A percentile compares a stretch with the other conserved stretches of the same genome.
Evolutionary conservation across 2,329 filamentous ascomycete genomes (phyloP).

Genomic region (Pseudogymnoascus sp.): DNA sequence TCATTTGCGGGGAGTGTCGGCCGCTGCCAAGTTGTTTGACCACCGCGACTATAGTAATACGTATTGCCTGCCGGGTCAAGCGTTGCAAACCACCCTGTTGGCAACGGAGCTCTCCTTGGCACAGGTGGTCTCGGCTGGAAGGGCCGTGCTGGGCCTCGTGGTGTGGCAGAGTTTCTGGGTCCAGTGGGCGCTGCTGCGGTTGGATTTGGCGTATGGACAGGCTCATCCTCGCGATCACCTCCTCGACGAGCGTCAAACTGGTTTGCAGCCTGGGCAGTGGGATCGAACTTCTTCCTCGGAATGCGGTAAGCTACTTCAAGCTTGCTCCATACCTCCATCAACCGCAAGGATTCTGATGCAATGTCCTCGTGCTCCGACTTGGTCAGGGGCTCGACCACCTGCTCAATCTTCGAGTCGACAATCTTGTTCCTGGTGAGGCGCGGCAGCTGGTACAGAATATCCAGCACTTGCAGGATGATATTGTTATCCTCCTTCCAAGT

Average conservation of each 20-base stretch:
- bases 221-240: constrained; percentile 48
- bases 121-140: constrained; percentile 46
- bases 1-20: constrained; percentile 65
- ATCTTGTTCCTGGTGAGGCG: constrained; percentile 96
- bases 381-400: constrained; percentile 63
- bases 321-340: constrained; percentile 82
- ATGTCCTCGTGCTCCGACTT: constrained; percentile 68
- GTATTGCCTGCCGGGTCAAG: constrained; percentile 62
- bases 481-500: constrained; percentile 93
- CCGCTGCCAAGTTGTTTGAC: constrained; percentile 72
- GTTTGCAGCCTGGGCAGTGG: constrained; percentile 50
- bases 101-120: constrained; percentile 57
- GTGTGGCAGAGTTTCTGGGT: constrained; percentile 30
- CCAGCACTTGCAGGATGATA: constrained; percentile 78
- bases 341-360: constrained; percentile 57
- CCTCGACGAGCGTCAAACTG: constrained; percentile 56
- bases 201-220: constrained; percentile 27
- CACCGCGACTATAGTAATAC: constrained; percentile 80
- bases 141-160: constrained; percentile 35
- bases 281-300: constrained; percentile 78
- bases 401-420: constrained; percentile 88
- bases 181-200: constrained; percentile 36
- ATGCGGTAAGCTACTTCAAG: constrained; percentile 89
- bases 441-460: constrained; percentile 82
- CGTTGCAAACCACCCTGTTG: constrained; percentile 74